A percentile compares a stretch with the other conserved stretches of the same genome.
These are phyloP conservation scores for Aspergillus viridinutans DNA, from an alignment of 2,329 filamentous ascomycete genomes.

Conservation along the genomic window DNA sequence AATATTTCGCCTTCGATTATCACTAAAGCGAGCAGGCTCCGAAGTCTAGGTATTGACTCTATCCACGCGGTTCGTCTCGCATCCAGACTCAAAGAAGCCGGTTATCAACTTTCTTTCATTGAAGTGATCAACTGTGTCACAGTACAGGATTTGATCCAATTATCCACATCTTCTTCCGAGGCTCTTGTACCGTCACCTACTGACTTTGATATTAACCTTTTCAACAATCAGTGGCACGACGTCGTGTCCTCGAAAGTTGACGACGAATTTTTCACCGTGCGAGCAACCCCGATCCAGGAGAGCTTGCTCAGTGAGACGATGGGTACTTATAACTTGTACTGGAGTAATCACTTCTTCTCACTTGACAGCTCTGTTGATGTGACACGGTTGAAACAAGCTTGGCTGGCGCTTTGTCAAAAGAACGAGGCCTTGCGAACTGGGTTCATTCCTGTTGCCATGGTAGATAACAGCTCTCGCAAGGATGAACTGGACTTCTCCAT, in stretches of 20 bases:
- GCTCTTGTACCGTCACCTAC: not conserved
- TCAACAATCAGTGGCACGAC: slow-evolving; percentile 20
- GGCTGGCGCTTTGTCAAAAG: slow-evolving; percentile 25
- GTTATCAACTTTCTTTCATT: slow-evolving; percentile 23
- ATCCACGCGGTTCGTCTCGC: slow-evolving; percentile 29
- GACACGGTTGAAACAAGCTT: slow-evolving; percentile 27
- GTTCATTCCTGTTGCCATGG: slow-evolving; percentile 31
- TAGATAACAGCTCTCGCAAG: slow-evolving; percentile 4
- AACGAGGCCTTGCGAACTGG: slow-evolving; percentile 36
- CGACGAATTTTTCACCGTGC: slow-evolving; percentile 21
- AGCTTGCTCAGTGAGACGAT: slow-evolving; percentile 39
- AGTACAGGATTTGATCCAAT: slow-evolving; percentile 22
- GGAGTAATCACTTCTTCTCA: slow-evolving; percentile 37
- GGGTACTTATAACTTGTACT: slow-evolving; percentile 35
- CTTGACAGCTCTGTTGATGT: slow-evolving; percentile 26
- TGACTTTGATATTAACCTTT: slow-evolving; percentile 18
- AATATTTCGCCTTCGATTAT: slow-evolving; percentile 18
- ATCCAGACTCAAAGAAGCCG: slow-evolving; percentile 22
- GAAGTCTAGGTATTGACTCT: slow-evolving; percentile 29
- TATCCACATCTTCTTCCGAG: slow-evolving; percentile 5
- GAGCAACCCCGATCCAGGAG: slow-evolving; percentile 36
- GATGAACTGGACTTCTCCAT: slow-evolving; percentile 16
- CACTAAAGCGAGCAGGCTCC: slow-evolving; percentile 18
- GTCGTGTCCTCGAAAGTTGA: slow-evolving; percentile 11
- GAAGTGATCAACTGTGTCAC: slow-evolving; percentile 27